A percentile compares a stretch with the other conserved stretches of the same genome.
Conservation (phyloP, 129 eudicot genomes). For the Smallanthus sonchifolius region DNA sequence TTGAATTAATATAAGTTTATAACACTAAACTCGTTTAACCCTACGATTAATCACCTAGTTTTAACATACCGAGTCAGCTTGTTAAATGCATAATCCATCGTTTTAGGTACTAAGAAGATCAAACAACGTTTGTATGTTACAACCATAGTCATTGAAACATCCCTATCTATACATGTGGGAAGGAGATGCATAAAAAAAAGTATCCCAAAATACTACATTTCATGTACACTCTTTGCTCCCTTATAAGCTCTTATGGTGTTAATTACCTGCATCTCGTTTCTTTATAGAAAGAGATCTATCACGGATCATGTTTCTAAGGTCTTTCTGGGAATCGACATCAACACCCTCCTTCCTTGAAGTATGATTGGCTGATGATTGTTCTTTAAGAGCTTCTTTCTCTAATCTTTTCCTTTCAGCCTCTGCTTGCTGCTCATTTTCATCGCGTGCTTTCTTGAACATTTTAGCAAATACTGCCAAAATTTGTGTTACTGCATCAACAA, state of each 20-base stretch:
- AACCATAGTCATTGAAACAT: neutral
- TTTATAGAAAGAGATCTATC: conserved; percentile 37
- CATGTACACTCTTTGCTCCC: conserved; percentile 9
- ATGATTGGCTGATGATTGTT: conserved; percentile 50
- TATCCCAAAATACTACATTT: conserved; percentile 3
- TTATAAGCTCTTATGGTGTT: neutral
- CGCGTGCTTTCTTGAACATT: conserved; percentile 88
- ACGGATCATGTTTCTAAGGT: conserved; percentile 40
- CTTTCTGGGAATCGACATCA: conserved; percentile 34
- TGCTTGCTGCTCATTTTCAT: conserved; percentile 80
- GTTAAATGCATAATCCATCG: neutral
- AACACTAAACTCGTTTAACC: neutral
- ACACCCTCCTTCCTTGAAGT: conserved; percentile 39
- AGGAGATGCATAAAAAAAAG: neutral
- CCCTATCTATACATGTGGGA: conserved; percentile 20
- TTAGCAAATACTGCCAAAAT: conserved; percentile 73
- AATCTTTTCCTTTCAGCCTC: conserved; percentile 91
- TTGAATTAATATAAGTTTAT: too few relatives aligned
- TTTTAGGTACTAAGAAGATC: neutral
- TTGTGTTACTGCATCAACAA: conserved; percentile 74
- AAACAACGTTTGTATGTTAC: neutral
- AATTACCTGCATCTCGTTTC: conserved; percentile 24
- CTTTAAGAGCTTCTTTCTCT: conserved; percentile 91
- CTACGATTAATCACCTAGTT: neutral
- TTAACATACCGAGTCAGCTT: neutral